A percentile compares a stretch with the other conserved stretches of the same genome.
phyloP scores from a whole-genome alignment of 225 moss, liverwort and hornwort genomes.

The Asterella californica region DNA sequence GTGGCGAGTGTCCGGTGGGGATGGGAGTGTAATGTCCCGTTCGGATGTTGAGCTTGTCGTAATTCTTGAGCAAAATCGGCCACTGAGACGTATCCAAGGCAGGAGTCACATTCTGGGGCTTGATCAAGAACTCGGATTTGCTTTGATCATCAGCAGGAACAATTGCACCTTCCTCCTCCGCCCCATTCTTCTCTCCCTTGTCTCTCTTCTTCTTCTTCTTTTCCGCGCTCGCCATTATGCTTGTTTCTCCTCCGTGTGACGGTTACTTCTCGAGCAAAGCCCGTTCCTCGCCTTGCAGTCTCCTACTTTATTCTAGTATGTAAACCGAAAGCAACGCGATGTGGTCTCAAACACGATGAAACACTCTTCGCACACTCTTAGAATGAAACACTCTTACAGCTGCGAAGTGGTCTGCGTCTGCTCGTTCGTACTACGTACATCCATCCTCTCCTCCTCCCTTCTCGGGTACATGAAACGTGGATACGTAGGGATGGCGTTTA shows the following conservation, averaged over 20 bases:
- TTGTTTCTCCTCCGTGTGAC: background rate
- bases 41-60: conserved; percentile 86
- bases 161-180: background rate
- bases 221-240: conserved; percentile 61
- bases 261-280: background rate
- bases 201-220: conserved; percentile 61
- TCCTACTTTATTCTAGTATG: background rate
- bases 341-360: no score
- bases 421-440: no score
- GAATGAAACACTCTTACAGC: background rate
- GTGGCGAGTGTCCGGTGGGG: conserved; percentile 77
- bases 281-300: background rate
- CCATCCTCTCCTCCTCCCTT: background rate
- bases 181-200: conserved; percentile 26
- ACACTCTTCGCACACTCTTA: no score
- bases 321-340: background rate
- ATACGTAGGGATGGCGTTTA: background rate
- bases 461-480: background rate
- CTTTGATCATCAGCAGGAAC: conserved; percentile 32
- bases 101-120: conserved; percentile 77
- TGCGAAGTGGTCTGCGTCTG: background rate
- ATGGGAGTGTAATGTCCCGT: conserved; percentile 94
- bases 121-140: conserved; percentile 78
- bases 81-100: conserved; percentile 83
- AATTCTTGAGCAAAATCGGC: conserved; percentile 92